Percentiles rank a stretch among this genome's conserved stretches.
Evolutionary conservation across 345 rosid species (phyloP).

Genomic region (Ricinus communis): DNA sequence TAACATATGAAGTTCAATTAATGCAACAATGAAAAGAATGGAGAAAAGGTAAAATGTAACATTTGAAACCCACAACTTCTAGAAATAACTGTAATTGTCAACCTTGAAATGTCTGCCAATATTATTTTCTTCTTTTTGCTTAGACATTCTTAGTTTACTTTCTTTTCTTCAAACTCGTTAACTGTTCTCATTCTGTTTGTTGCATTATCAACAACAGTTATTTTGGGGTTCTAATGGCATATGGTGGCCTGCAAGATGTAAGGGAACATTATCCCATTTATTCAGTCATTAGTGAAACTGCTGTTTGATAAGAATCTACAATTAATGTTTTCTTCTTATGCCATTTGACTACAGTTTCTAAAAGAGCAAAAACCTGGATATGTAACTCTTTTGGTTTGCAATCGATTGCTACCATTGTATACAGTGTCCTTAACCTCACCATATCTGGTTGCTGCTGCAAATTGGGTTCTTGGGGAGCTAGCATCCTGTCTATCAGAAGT

Average conservation of each 20-base stretch:
- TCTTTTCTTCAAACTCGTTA: neutral
- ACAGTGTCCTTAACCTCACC: conserved; percentile 49
- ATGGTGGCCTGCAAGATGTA: conserved; percentile 88
- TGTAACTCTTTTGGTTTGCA: conserved; percentile 46
- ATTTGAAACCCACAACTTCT: neutral
- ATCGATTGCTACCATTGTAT: conserved; percentile 67
- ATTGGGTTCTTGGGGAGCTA: conserved; percentile 88
- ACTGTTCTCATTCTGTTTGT: conserved; percentile 27
- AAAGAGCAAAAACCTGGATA: conserved; percentile 61
- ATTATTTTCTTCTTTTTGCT: neutral
- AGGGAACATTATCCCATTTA: conserved; percentile 32
- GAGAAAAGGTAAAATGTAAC: neutral
- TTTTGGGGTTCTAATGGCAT: conserved; percentile 85
- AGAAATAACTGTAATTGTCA: neutral
- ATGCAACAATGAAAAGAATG: neutral
- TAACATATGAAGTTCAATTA: too few species aligned
- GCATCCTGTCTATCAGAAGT: conserved; percentile 75
- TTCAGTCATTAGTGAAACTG: conserved; percentile 8
- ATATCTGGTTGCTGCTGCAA: conserved; percentile 75
- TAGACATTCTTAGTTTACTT: neutral
- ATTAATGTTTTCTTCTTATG: conserved; percentile 5
- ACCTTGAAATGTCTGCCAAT: neutral
- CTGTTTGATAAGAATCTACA: conserved; percentile 6
- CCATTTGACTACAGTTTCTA: conserved; percentile 56
- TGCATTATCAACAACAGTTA: conserved; percentile 50